Base-by-base conservation (phyloP, 2,329 filamentous ascomycete genomes). In the Colletotrichum sp. region DNA sequence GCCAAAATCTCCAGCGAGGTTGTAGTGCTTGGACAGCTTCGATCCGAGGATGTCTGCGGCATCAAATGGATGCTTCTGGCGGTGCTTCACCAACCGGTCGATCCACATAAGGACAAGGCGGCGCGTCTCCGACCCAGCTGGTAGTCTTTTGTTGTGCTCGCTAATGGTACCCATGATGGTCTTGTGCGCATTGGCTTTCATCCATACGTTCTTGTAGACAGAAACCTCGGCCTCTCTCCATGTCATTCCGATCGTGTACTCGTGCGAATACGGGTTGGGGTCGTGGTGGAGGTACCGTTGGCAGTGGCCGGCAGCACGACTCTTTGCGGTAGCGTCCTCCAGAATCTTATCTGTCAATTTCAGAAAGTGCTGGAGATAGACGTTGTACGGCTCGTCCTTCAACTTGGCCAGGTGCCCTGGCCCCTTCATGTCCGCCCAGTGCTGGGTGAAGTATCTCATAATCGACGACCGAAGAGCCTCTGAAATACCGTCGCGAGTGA, bases 241-340 rank as follows among this genome's bases (percentile, higher is more conserved):
- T 34, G 76, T 78, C 16, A 78, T 69, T 21, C 76, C 76, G 30
- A 70, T 44, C 3, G 13, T 16, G 66, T 63, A 77, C 60, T 70
- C 70, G 44, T 77, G 63, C 2, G 49, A 34, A 67, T 78, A 78
- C 13, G 70, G 71, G 74, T 77, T 78, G 15, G 70, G 64, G 60
- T 78, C 66, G 63, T 65, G 67, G 34, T 63, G 21, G 52, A 78
- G 32, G 63, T 71, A 77, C 10, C 67, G 70, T 9, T 71, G 76
- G 44, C 64, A 68, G 21, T 26, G 39, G 21, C 21, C 57, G 32
- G 34, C 15, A n/a, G 32, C 36, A 34, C 63, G 70, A 30, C 71
- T 64, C 36, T 30, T n/a, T 18, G 57, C 30, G 28, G 63, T 60
- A 16, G 44, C 24, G 6, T 55, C 70, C 21, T 57, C 36, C 26